Evolutionary conservation across 1,284 basidiomycete species (phyloP).

Genomic region (Mycena citricolor): DNA sequence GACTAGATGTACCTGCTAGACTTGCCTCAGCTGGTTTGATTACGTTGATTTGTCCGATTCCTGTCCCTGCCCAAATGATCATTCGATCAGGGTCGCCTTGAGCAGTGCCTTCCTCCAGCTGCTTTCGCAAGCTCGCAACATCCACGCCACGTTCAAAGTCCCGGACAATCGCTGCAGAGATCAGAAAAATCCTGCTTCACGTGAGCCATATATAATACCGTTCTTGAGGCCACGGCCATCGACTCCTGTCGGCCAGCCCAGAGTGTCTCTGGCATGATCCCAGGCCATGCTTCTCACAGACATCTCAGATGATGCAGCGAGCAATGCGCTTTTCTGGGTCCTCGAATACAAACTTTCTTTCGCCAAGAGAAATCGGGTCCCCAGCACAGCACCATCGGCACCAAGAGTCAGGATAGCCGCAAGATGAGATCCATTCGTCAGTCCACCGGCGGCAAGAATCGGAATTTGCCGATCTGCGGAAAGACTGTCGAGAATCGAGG

Average conservation of each 20-base stretch:
- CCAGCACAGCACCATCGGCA: conserved; percentile 49
- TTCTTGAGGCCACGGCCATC: conserved; percentile 39
- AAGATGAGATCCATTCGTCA: conserved; percentile 45
- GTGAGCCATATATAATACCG: no score
- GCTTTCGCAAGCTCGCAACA: conserved; percentile 42
- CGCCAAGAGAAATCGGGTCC: conserved; percentile 55
- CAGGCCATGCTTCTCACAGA: conserved; percentile 43
- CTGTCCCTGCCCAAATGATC: conserved; percentile 70
- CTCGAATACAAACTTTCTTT: conserved; percentile 45
- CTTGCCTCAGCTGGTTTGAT: conserved; percentile 59
- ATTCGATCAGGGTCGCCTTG: conserved; percentile 49
- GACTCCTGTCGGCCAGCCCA: conserved; percentile 50
- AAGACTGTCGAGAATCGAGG: conserved; percentile 43
- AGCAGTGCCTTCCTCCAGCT: conserved; percentile 44
- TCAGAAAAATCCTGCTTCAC: no score
- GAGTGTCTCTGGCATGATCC: conserved; percentile 42
- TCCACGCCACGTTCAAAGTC: conserved; percentile 56
- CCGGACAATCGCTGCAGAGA: conserved; percentile 49
- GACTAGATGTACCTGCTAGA: conserved; percentile 2
- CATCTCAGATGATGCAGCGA: conserved; percentile 34
- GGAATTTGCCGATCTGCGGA: conserved; percentile 3
- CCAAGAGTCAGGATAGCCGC: conserved; percentile 51
- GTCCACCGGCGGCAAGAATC: conserved; percentile 44
- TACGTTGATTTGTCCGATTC: conserved; percentile 58
- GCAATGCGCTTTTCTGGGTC: conserved; percentile 43